These are phyloP conservation scores for Ogataea siamensis DNA, from an alignment of 805 yeast species.

Conservation along the genomic window DNA sequence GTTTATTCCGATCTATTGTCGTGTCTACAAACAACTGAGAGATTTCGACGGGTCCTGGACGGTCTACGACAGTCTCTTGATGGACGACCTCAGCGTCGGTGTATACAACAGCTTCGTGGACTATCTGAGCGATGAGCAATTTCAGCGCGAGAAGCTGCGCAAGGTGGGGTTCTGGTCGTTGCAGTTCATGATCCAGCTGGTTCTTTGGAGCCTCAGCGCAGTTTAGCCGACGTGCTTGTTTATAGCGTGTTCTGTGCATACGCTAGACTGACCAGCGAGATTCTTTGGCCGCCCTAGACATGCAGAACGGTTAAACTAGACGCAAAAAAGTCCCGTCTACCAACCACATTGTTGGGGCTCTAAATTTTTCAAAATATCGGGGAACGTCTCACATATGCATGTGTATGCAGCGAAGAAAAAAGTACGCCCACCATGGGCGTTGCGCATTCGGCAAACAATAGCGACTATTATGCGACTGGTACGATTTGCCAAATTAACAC, in stretches of 20 bases:
- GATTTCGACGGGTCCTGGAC: slow-evolving; percentile 99
- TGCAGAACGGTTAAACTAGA: neutral
- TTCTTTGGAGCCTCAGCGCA: slow-evolving; percentile 81
- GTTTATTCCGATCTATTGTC: slow-evolving; percentile 81
- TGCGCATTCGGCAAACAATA: neutral
- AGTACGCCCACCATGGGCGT: neutral
- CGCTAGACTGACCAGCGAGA: neutral
- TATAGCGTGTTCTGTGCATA: neutral
- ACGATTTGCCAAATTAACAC: neutral
- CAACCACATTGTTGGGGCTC: neutral
- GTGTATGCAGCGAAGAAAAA: neutral
- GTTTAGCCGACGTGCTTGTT: neutral
- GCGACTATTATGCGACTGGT: neutral
- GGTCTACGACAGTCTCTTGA: slow-evolving; percentile 79
- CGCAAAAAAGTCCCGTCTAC: no score
- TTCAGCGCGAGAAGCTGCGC: slow-evolving; percentile 64
- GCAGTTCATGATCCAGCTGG: slow-evolving; percentile 76
- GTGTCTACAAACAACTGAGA: slow-evolving; percentile 69
- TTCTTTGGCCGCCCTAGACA: neutral
- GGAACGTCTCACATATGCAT: slow-evolving; percentile 3
- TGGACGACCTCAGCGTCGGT: slow-evolving; percentile 88
- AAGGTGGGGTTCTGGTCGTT: slow-evolving; percentile 93
- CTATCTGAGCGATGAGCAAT: slow-evolving; percentile 86
- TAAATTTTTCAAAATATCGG: neutral
- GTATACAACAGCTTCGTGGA: slow-evolving; percentile 88